Evolutionary conservation across 164 flowering plant genomes (phyloP).

Genomic region (Nelumbo lutea): DNA sequence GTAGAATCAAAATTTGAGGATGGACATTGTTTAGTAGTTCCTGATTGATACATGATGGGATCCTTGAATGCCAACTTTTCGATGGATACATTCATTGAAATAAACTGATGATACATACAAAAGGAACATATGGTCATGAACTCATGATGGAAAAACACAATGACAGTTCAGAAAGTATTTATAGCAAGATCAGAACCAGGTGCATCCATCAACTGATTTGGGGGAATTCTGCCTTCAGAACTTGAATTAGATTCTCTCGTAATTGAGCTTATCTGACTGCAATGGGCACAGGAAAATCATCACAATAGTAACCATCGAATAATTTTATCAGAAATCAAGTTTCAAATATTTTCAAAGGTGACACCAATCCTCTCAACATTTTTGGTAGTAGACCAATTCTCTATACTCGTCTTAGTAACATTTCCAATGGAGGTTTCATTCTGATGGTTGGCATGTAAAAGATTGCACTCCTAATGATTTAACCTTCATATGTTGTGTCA

Average conservation of each 20-base stretch:
- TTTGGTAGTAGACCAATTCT: no score
- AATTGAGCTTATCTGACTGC: conserved; percentile 59
- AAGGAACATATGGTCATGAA: not conserved
- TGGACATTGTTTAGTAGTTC: not conserved
- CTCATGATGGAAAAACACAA: not conserved
- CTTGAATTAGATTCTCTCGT: conserved; percentile 43
- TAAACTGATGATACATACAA: not conserved
- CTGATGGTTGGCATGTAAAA: not conserved
- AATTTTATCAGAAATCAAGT: not conserved
- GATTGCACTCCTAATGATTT: not conserved
- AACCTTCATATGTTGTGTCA: not conserved
- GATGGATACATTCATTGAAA: not conserved
- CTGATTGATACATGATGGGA: not conserved
- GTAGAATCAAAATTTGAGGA: no score
- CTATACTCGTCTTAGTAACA: no score
- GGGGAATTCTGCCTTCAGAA: not conserved
- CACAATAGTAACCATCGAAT: not conserved
- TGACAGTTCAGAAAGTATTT: not conserved
- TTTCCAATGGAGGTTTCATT: not conserved
- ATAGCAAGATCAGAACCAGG: not conserved
- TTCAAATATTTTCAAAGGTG: not conserved
- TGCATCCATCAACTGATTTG: not conserved
- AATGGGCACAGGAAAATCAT: not conserved
- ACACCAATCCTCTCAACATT: no score
- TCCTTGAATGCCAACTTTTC: not conserved